Conservation (phyloP, 1,284 basidiomycete species). For the Phylloporus gajari region DNA sequence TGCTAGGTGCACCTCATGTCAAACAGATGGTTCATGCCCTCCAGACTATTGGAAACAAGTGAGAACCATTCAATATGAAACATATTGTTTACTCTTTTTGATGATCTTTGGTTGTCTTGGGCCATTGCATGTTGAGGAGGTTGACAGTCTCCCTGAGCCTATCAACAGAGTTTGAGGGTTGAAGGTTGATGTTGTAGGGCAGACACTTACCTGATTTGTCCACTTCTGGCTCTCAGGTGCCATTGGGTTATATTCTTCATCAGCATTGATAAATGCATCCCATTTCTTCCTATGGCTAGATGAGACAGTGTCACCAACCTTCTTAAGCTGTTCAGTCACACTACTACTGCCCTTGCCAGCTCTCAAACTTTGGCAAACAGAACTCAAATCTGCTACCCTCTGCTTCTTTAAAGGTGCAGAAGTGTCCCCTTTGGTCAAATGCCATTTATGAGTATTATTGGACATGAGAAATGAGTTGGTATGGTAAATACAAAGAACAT, state of each 20-base stretch:
- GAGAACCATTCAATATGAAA: background rate
- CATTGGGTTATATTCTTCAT: slow-evolving; percentile 2
- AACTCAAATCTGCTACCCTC: background rate
- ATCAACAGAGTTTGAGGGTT: background rate
- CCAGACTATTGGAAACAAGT: background rate
- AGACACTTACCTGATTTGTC: background rate
- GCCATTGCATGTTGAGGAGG: background rate
- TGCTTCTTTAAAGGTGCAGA: background rate
- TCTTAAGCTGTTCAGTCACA: slow-evolving; percentile 1
- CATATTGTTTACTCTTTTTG: background rate
- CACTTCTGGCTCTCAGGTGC: background rate
- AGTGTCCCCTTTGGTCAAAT: background rate
- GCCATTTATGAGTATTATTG: background rate
- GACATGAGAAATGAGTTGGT: background rate
- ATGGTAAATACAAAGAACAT: background rate
- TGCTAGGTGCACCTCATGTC: background rate
- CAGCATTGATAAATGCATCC: background rate
- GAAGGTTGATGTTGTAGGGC: background rate
- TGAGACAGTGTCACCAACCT: background rate
- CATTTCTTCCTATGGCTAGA: background rate
- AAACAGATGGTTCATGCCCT: background rate
- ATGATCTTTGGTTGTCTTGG: background rate
- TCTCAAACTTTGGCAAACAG: background rate
- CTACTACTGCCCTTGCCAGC: slow-evolving; percentile 4
- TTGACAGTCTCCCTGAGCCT: background rate